phyloP scores from a whole-genome alignment of 2,329 filamentous ascomycete genomes.

The Pleurostoma richardsiae region DNA sequence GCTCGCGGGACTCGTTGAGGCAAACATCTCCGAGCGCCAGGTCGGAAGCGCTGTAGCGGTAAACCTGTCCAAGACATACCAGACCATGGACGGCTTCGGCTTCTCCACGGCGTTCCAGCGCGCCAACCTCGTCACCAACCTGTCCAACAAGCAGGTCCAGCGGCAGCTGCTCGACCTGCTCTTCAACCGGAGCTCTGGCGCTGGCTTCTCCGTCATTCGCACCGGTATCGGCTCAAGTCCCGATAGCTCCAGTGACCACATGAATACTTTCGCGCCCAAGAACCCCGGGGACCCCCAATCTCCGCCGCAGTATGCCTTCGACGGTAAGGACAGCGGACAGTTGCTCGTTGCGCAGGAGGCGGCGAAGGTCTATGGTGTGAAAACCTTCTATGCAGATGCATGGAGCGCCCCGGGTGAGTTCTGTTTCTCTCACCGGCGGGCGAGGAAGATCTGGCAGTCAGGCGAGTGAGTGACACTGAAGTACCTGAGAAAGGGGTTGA shows the following conservation, averaged over 20 bases:
- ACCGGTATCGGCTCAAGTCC: slow-evolving; percentile 28
- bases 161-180: slow-evolving; percentile 24
- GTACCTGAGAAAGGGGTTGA: too few species aligned
- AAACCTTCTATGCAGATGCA: slow-evolving; percentile 4
- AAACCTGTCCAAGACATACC: slow-evolving; percentile 32
- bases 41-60: slow-evolving; percentile 25
- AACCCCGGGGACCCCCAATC: slow-evolving; percentile 4
- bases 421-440: too few species aligned
- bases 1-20: too few species aligned
- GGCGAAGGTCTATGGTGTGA: slow-evolving; percentile 4
- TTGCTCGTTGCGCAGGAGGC: slow-evolving; percentile 7
- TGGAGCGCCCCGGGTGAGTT: slow-evolving; percentile 2
- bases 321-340: slow-evolving; percentile 7
- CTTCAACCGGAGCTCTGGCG: slow-evolving; percentile 25
- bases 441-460: too few species aligned
- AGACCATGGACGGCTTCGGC: slow-evolving; percentile 40
- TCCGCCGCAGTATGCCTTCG: slow-evolving; percentile 6
- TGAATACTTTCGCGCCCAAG: slow-evolving; percentile 8
- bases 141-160: slow-evolving; percentile 18
- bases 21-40: slow-evolving; percentile 5
- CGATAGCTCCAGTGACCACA: slow-evolving; percentile 20
- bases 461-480: too few species aligned
- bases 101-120: slow-evolving; percentile 38
- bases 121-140: slow-evolving; percentile 34
- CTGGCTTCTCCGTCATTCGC: slow-evolving; percentile 27